phyloP scores from a whole-genome alignment of 768 basidiomycete genomes.

The Exsudoporus frostii region DNA sequence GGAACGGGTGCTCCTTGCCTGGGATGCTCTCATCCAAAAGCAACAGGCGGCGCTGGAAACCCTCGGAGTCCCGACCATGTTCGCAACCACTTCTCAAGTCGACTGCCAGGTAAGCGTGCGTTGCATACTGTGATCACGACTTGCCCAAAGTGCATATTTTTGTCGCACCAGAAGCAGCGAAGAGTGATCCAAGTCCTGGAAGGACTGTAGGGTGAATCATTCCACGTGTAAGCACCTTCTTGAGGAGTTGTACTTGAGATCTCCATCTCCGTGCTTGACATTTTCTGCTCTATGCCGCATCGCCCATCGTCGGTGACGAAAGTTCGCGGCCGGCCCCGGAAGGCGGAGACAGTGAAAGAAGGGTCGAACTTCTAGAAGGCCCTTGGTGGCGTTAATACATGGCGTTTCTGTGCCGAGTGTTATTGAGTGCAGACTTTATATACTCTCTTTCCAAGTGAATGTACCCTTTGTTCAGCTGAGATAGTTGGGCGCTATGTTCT shows the following conservation, averaged over 20 bases:
- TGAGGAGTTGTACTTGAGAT: neutral
- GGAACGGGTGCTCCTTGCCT: constrained; percentile 68
- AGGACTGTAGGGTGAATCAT: constrained; percentile 36
- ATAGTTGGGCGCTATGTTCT: too few relatives aligned
- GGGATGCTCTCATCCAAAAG: constrained; percentile 69
- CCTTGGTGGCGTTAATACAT: constrained; percentile 13
- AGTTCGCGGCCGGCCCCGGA: neutral
- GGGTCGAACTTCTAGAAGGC: constrained; percentile 3
- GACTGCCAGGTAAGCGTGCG: constrained; percentile 54
- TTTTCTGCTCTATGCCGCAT: neutral
- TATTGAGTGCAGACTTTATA: too few relatives aligned
- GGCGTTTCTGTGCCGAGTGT: neutral
- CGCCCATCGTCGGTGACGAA: neutral
- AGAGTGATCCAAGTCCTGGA: constrained; percentile 67
- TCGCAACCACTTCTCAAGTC: constrained; percentile 42
- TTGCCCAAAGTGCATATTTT: neutral
- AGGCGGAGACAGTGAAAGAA: constrained; percentile 1
- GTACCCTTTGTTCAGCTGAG: neutral
- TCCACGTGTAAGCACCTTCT: constrained; percentile 3
- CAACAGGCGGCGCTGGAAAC: constrained; percentile 65
- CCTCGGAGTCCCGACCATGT: constrained; percentile 71
- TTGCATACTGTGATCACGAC: neutral
- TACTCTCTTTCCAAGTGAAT: neutral
- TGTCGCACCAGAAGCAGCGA: constrained; percentile 55
- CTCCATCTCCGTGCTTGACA: neutral